phyloP scores from a whole-genome alignment of 345 rosid species.

The Hirschfeldia incana region DNA sequence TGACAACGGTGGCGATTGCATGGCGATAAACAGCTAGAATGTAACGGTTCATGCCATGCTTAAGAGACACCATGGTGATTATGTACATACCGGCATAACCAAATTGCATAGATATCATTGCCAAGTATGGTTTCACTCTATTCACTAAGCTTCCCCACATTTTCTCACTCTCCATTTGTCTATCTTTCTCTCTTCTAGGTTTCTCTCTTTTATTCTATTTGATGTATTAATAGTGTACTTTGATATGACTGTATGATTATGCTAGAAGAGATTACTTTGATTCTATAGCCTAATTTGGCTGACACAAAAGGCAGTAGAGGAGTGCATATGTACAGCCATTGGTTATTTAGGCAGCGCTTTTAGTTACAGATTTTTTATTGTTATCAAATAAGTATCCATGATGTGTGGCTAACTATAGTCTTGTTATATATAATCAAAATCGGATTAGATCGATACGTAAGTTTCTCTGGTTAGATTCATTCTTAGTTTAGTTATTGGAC shows the following conservation, averaged over 20 bases:
- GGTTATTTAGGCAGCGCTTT: constrained; percentile 22
- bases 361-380: background rate
- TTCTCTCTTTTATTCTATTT: constrained; percentile 16
- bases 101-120: constrained; percentile 75
- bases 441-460: constrained; percentile 13
- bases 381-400: constrained; percentile 3
- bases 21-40: constrained; percentile 77
- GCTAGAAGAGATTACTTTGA: constrained; percentile 22
- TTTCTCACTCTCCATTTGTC: constrained; percentile 33
- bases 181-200: constrained; percentile 5
- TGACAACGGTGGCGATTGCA: constrained; percentile 63
- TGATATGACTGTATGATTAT: constrained; percentile 22
- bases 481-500: constrained; percentile 9
- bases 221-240: constrained; percentile 12
- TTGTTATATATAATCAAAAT: constrained; percentile 9
- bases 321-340: constrained; percentile 26
- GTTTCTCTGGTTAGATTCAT: constrained; percentile 7
- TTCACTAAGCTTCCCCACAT: constrained; percentile 39
- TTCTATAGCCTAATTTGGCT: constrained; percentile 38
- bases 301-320: constrained; percentile 32
- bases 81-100: constrained; percentile 92
- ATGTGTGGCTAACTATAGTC: constrained; percentile 26
- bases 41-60: constrained; percentile 80
- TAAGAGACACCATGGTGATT: constrained; percentile 66
- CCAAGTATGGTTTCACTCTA: constrained; percentile 64